Evolutionary conservation across 2,329 filamentous ascomycete genomes (phyloP), one percentile per base, ranked within the genome.

Genomic region (Botrytis tulipae): DNA sequence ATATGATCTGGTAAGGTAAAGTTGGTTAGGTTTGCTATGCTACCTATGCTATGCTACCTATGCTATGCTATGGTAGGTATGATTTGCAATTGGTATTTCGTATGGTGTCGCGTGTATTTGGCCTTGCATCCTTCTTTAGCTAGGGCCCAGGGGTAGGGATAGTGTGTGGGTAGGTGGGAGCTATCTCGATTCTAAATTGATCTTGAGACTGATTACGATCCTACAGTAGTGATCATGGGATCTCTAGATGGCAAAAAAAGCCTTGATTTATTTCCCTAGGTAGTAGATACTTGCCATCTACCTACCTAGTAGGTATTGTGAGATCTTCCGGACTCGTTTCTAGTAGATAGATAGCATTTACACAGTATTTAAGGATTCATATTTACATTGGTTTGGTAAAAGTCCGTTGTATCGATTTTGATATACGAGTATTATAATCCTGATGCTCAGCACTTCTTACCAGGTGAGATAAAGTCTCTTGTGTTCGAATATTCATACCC

Each of bases 31-130:
- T 35, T 35, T 35, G 35, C 35, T 35, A 35, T 35, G 35, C 35
- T 35, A 35, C 5, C 37, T 37, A 9, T 37, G 37, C 9, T 9
- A 37, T 37, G 37, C 37, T 37, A 35, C 32, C 32, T 35, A 35
- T 35, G 37, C 37, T 37, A 12, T 40, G 16, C 18, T 29, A 46
- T 37, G 20, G 12, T 51, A 14, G 48, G 48, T 7, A 51, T n/a
- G 25, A 51, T 51, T n/a, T 51, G 48, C 48, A 14, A 51, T 51
- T n/a, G 48, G 12, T 51, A n/a, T 20, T 10, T 37, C 37, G 37
- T 37, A 14, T 51, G 20, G 29, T 67, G 44, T 67, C 42, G 65
- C 44, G 42, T 67, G 44, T 67, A 51, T 51, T 46, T 67, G 60
- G 25, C 65, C 37, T 51, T 42, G 32, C 35, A 37, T 54, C 42